Evolutionary conservation across 805 yeast species (phyloP).

Genomic region (Saccharomycopsis vini): DNA sequence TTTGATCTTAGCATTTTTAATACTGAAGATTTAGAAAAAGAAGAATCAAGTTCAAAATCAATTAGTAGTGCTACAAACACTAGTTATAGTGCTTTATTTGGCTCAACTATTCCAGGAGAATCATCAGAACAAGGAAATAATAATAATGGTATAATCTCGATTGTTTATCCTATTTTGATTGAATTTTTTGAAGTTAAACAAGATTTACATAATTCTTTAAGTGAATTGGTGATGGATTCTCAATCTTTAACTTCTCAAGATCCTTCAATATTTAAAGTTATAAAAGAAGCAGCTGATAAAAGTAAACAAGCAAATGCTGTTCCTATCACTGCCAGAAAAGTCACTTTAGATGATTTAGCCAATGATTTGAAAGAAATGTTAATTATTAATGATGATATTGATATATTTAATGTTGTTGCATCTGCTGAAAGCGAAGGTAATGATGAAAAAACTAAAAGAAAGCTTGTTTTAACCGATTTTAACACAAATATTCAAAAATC

Average conservation of each 20-base stretch:
- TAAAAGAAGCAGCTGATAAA: conserved; percentile 38
- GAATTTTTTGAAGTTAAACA: conserved; percentile 74
- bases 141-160: conserved; percentile 8
- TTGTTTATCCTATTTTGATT: conserved; percentile 32
- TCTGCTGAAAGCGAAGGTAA: neutral
- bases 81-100: neutral
- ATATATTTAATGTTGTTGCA: neutral
- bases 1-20: conserved; percentile 50
- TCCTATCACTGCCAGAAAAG: conserved; percentile 23
- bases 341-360: conserved; percentile 36
- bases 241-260: conserved; percentile 65
- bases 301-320: neutral
- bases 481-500: conserved; percentile 26
- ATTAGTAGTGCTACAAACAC: neutral
- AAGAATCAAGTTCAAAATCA: neutral
- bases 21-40: neutral
- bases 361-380: conserved; percentile 38
- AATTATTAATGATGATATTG: conserved; percentile 32
- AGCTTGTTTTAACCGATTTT: conserved; percentile 23
- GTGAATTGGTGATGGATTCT: conserved; percentile 53
- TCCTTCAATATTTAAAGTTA: conserved; percentile 62
- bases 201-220: conserved; percentile 50
- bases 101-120: neutral
- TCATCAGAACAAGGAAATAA: neutral
- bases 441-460: neutral